A percentile compares a stretch with the other conserved stretches of the same genome.
Conservation (phyloP, 306 rosid species). For the Dalbergia oliveri region DNA sequence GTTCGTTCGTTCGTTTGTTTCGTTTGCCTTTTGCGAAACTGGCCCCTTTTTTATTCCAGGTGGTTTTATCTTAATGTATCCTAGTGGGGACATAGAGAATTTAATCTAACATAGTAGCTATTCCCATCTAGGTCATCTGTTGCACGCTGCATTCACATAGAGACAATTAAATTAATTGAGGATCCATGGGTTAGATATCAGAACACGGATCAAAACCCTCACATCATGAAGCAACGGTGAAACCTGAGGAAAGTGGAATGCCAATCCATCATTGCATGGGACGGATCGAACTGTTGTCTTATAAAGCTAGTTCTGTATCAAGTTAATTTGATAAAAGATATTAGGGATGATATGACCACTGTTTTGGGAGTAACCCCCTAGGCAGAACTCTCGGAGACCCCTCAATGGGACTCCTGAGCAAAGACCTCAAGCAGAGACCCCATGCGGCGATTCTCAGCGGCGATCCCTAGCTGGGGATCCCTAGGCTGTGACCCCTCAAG, state of each 20-base stretch:
- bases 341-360: not conserved
- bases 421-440: too few relatives aligned
- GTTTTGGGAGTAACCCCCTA: too few relatives aligned
- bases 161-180: constrained; percentile 7
- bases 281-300: not conserved
- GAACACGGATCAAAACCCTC: not conserved
- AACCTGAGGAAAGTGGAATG: not conserved
- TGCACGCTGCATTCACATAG: not conserved
- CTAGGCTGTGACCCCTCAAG: too few relatives aligned
- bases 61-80: not conserved
- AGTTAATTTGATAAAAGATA: not conserved
- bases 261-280: not conserved
- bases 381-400: too few relatives aligned
- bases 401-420: too few relatives aligned
- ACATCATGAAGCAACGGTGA: not conserved
- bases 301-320: not conserved
- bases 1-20: not conserved
- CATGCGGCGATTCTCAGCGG: too few relatives aligned
- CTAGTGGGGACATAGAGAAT: not conserved
- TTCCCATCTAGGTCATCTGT: not conserved
- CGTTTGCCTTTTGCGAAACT: not conserved
- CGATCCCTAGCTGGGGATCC: too few relatives aligned
- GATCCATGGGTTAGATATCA: not conserved
- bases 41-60: not conserved
- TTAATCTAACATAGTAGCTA: not conserved